Evolutionary conservation across 352 stramenopile species (phyloP).

Genomic region (Pythium folliculosum): DNA sequence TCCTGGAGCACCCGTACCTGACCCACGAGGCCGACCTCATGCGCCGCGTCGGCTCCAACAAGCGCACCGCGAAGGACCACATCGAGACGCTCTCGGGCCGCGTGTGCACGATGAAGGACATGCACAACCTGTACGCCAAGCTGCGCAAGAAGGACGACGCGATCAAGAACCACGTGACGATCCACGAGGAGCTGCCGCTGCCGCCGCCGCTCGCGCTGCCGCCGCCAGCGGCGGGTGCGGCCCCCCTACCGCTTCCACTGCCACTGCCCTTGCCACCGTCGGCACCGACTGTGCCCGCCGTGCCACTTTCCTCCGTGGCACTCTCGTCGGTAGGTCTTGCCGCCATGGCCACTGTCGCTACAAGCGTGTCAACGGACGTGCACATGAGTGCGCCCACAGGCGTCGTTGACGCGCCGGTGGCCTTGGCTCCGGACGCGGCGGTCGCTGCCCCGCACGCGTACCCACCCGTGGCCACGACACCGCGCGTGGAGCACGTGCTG

Average conservation of each 20-base stretch:
- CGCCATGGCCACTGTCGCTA: neutral
- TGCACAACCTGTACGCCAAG: constrained; percentile 73
- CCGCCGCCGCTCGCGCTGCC: constrained; percentile 5
- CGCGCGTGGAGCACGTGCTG: constrained; percentile 51
- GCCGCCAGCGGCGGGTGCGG: neutral
- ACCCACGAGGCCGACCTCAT: constrained; percentile 74
- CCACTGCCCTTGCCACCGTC: neutral
- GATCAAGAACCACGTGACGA: constrained; percentile 46
- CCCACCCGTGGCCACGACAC: constrained; percentile 16
- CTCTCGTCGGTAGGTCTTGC: neutral
- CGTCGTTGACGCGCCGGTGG: too few relatives aligned
- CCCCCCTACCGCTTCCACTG: neutral
- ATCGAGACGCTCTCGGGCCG: constrained; percentile 68
- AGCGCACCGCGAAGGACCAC: constrained; percentile 56
- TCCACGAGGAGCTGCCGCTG: constrained; percentile 7
- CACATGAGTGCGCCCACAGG: too few relatives aligned
- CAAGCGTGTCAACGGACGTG: neutral
- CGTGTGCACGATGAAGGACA: constrained; percentile 81
- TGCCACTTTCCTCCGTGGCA: neutral
- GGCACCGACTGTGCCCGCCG: neutral
- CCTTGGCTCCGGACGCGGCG: neutral
- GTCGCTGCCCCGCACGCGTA: neutral
- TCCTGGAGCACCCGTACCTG: constrained; percentile 70
- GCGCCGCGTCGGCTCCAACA: constrained; percentile 70
- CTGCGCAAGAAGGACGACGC: constrained; percentile 61